Evolutionary conservation across 1,139 yeast species (phyloP).

Genomic region (Hanseniaspora uvarum): DNA sequence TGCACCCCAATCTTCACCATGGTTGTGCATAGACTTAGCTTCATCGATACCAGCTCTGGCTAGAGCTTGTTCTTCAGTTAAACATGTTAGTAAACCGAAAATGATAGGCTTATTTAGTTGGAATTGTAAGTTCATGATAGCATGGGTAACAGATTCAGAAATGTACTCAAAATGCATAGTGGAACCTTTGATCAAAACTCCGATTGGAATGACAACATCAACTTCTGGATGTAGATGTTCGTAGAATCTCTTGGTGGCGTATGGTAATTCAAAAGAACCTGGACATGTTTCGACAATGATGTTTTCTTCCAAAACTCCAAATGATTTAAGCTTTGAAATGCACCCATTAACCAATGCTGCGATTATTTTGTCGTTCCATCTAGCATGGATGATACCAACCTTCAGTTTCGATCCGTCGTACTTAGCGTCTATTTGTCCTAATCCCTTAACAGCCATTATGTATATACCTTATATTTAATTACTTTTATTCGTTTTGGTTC

Average conservation of each 20-base stretch:
- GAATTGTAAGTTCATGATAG: conserved; percentile 72
- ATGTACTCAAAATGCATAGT: conserved; percentile 98
- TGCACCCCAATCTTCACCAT: conserved; percentile 97
- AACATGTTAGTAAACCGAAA: conserved; percentile 84
- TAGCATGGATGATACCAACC: conserved; percentile 83
- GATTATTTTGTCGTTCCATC: conserved; percentile 80
- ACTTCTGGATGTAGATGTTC: conserved; percentile 35
- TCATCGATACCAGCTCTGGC: conserved; percentile 86
- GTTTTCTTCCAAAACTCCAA: conserved; percentile 68
- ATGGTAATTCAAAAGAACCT: conserved; percentile 89
- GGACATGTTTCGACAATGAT: conserved; percentile 79
- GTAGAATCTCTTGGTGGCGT: conserved; percentile 46
- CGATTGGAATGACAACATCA: conserved; percentile 88
- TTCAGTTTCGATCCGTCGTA: conserved; percentile 61
- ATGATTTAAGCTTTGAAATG: conserved; percentile 42
- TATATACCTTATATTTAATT: background rate
- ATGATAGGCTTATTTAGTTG: conserved; percentile 67
- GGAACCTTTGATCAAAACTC: conserved; percentile 87
- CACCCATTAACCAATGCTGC: conserved; percentile 77
- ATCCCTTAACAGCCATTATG: conserved; percentile 66
- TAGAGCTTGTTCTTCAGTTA: conserved; percentile 88
- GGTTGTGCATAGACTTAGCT: conserved; percentile 64
- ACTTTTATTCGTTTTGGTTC: background rate
- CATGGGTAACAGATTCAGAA: conserved; percentile 80
- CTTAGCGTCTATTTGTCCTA: conserved; percentile 59